Evolutionary conservation across 352 stramenopile genomes (phyloP).

Genomic region (Globisporangium mamillatum): DNA sequence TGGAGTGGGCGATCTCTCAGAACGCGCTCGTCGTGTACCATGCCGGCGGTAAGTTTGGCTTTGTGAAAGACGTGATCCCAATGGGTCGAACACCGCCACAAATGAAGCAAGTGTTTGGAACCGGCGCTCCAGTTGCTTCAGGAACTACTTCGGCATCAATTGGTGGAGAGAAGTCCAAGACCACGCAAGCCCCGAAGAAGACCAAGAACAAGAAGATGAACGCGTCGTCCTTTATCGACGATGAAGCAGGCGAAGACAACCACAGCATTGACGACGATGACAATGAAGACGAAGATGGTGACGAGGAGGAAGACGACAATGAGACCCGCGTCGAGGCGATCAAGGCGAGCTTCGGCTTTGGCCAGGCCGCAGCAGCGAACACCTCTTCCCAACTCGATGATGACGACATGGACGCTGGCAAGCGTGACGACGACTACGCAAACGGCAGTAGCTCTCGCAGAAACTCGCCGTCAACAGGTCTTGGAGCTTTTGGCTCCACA

Average conservation of each 20-base stretch:
- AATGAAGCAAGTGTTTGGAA: constrained; percentile 27
- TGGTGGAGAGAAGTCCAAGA: background rate
- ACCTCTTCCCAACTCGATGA: constrained; percentile 18
- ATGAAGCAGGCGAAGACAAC: constrained; percentile 42
- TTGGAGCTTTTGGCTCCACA: background rate
- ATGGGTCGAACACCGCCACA: constrained; percentile 54
- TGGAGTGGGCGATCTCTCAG: constrained; percentile 58
- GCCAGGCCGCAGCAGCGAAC: constrained; percentile 26
- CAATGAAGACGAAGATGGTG: constrained; percentile 32
- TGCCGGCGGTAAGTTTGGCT: constrained; percentile 52
- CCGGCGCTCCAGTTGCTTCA: background rate
- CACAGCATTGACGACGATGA: constrained; percentile 25
- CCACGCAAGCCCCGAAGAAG: constrained; percentile 14
- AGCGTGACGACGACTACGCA: constrained; percentile 1
- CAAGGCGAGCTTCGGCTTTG: constrained; percentile 83
- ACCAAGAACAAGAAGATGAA: constrained; percentile 28
- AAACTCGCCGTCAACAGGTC: background rate
- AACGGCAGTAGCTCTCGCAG: background rate
- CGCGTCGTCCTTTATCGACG: constrained; percentile 40
- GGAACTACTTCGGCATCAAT: background rate
- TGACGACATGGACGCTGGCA: constrained; percentile 14
- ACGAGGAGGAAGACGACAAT: constrained; percentile 42
- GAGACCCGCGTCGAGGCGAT: constrained; percentile 76
- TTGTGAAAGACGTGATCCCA: constrained; percentile 67
- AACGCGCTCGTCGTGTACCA: constrained; percentile 63